Base-by-base conservation (phyloP, 148 eudicot species). In the Limonium bicolor region DNA sequence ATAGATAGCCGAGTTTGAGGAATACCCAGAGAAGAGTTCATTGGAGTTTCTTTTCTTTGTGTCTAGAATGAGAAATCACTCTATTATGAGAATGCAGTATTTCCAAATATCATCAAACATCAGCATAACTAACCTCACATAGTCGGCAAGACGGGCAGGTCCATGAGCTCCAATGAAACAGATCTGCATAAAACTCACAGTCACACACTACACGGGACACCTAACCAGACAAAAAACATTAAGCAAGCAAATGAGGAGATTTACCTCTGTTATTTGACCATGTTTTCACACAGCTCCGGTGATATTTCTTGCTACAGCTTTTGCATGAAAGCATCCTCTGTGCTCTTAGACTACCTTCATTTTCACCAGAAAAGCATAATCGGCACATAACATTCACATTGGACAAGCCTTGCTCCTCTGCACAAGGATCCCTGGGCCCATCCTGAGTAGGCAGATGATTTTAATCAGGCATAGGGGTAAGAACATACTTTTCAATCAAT, bases 81-180 rank as follows among this genome's bases (percentile, higher is more conserved):
- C n/a, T n/a, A n/a, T n/a, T n/a, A n/a, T n/a, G n/a, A n/a, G n/a
- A n/a, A n/a, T n/a, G n/a, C n/a, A n/a, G n/a, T n/a, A n/a, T n/a
- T n/a, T n/a, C n/a, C n/a, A n/a, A n/a, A n/a, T n/a, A n/a, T n/a
- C 27, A 18, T 25, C 2, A 37, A 8, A 14, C 15, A 43, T 43
- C 16, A 6, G 11, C 5, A 2, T 9, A 45, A 22, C 33, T 51
- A 66, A 90, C 97, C 93, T 90, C 95, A 48, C 97, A 90, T 44
- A 60, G 50, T 29, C 93, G 84, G 72, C 97, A 84, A 23, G 95
- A 84, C 36, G 97, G 95, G 52, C 97, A 90, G 27, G 85, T 47
- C 97, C 95, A 90, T 33, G 85, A 84, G 55, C 97, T 90, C 97
- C 97, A 90, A 46, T 84, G 97, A 69, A 90, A 90, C 54, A 90